Conservation (phyloP, 2,329 filamentous ascomycete genomes). For the Fusarium sp. region DNA sequence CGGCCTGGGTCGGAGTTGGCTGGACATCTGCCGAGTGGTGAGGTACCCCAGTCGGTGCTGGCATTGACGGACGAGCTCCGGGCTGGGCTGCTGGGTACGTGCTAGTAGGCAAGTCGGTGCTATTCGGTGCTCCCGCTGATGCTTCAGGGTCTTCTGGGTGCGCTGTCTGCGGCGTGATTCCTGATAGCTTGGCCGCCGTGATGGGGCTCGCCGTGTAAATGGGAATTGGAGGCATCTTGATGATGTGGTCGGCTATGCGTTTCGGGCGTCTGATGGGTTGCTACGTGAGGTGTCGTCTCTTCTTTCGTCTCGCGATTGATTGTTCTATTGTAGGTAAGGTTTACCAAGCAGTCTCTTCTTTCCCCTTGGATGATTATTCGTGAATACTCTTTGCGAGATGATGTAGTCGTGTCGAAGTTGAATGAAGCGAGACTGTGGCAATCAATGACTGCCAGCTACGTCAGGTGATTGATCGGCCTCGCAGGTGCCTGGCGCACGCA, state of each 20-base stretch:
- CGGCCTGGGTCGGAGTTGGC: conserved; percentile 58
- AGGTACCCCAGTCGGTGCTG: conserved; percentile 57
- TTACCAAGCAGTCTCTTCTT: neutral
- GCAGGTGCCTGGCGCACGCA: conserved; percentile 24
- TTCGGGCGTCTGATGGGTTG: neutral
- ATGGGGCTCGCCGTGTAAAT: conserved; percentile 71
- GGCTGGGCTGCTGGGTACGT: conserved; percentile 46
- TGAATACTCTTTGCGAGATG: neutral
- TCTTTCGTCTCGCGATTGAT: neutral
- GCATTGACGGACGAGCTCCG: conserved; percentile 51
- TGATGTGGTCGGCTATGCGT: neutral
- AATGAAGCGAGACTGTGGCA: conserved; percentile 29
- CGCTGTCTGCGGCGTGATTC: conserved; percentile 61
- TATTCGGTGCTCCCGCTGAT: conserved; percentile 35
- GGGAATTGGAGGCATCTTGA: conserved; percentile 70
- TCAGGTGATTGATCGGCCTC: conserved; percentile 34
- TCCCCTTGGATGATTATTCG: neutral
- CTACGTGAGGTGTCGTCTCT: neutral
- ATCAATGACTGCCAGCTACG: conserved; percentile 30
- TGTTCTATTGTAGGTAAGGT: neutral
- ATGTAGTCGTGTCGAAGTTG: conserved; percentile 25
- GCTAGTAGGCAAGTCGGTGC: conserved; percentile 49
- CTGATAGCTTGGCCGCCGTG: conserved; percentile 65
- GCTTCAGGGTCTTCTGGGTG: conserved; percentile 36
- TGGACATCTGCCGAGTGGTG: conserved; percentile 51